Evolutionary conservation across 2,329 filamentous ascomycete genomes (phyloP).

Genomic region (Pleurostoma richardsiae): DNA sequence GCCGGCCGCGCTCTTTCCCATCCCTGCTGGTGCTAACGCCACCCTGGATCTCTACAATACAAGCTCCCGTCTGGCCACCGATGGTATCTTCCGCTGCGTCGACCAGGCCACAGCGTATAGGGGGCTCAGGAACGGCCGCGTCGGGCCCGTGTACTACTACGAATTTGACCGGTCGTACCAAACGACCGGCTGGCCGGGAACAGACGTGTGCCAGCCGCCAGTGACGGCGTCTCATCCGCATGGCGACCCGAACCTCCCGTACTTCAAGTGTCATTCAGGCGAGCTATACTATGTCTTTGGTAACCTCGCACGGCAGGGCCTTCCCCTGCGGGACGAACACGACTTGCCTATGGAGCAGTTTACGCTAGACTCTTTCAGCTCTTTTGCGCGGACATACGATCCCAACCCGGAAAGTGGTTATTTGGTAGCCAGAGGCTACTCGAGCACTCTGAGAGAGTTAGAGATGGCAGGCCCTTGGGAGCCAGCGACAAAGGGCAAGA

Average conservation of each 20-base stretch:
- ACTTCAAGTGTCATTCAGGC: conserved; percentile 53
- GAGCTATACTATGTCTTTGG: conserved; percentile 52
- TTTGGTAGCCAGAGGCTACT: conserved; percentile 35
- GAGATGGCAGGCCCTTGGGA: conserved; percentile 25
- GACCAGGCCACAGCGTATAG: conserved; percentile 54
- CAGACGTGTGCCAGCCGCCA: conserved; percentile 41
- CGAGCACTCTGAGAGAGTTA: conserved; percentile 15
- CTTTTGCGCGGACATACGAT: conserved; percentile 43
- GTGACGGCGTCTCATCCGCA: conserved; percentile 23
- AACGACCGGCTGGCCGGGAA: conserved; percentile 46
- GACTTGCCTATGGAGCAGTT: conserved; percentile 29
- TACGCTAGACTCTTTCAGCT: conserved; percentile 42
- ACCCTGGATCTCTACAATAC: conserved; percentile 52
- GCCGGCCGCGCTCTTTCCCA: conserved; percentile 40
- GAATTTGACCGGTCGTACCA: conserved; percentile 53
- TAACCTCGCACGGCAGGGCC: conserved; percentile 33
- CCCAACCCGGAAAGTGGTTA: conserved; percentile 43
- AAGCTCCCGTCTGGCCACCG: conserved; percentile 48
- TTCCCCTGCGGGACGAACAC: conserved; percentile 39
- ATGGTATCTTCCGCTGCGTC: conserved; percentile 54
- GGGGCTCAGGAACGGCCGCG: conserved; percentile 35
- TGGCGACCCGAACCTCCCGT: conserved; percentile 34
- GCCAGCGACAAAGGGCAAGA: conserved; percentile 26
- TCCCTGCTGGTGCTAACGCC: conserved; percentile 37
- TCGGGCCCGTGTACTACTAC: conserved; percentile 51